phyloP scores from a whole-genome alignment of 208 protist genomes.

The Strigomonas culicis region DNA sequence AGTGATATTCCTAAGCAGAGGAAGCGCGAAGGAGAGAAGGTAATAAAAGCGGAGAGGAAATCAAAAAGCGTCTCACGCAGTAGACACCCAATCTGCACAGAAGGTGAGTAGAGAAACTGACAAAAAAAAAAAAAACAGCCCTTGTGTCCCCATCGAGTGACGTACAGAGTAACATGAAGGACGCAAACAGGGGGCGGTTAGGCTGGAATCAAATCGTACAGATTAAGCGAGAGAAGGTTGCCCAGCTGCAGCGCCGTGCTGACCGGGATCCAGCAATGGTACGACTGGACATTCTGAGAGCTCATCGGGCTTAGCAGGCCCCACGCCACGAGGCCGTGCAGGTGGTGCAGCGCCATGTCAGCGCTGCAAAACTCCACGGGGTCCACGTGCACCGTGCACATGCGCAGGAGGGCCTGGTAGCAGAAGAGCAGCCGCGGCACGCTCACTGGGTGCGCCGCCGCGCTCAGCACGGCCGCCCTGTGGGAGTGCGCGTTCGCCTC shows the following conservation, averaged over 20 bases:
- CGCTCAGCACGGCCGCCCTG: conserved; percentile 60
- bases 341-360: conserved; percentile 51
- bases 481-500: conserved; percentile 59
- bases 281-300: conserved; percentile 29
- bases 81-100: too few relatives aligned
- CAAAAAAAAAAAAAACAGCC: conserved; percentile 6
- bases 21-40: neutral
- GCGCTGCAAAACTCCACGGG: conserved; percentile 62
- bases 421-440: conserved; percentile 42
- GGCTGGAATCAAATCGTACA: conserved; percentile 76
- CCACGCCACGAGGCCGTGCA: conserved; percentile 70
- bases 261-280: conserved; percentile 79
- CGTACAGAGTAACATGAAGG: too few relatives aligned
- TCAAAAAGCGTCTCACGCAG: neutral
- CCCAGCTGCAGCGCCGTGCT: conserved; percentile 65
- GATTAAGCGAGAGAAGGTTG: conserved; percentile 44
- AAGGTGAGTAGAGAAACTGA: neutral
- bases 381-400: conserved; percentile 63
- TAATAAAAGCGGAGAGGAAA: neutral
- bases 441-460: conserved; percentile 49
- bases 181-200: conserved; percentile 21
- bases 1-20: too few relatives aligned
- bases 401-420: conserved; percentile 63
- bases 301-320: conserved; percentile 53
- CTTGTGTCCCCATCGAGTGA: too few relatives aligned